Evolutionary conservation across 2,329 filamentous ascomycete genomes (phyloP).

Genomic region (Paecilomyces niveus): DNA sequence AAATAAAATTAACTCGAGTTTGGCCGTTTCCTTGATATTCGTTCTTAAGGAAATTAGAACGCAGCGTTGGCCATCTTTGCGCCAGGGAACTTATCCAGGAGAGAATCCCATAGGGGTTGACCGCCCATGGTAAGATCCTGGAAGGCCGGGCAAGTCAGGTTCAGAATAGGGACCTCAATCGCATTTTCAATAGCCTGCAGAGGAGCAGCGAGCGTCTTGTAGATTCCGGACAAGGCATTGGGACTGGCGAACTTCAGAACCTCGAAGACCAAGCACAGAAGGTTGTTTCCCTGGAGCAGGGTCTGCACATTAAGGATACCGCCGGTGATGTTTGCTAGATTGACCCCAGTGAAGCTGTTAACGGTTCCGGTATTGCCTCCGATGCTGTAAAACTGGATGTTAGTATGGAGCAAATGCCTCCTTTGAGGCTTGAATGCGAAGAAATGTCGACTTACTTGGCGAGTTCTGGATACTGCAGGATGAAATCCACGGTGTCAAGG

Average conservation of each 20-base stretch:
- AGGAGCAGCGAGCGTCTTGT: slow-evolving; percentile 19
- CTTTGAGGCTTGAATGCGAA: background rate
- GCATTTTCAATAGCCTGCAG: slow-evolving; percentile 22
- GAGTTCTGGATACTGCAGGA: slow-evolving; percentile 36
- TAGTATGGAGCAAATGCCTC: background rate
- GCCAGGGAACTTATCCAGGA: slow-evolving; percentile 22
- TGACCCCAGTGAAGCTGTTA: slow-evolving; percentile 45
- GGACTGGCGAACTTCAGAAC: slow-evolving; percentile 26
- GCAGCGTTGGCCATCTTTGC: slow-evolving; percentile 8
- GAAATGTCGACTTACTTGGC: slow-evolving; percentile 15
- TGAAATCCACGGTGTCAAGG: slow-evolving; percentile 32
- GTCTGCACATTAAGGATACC: slow-evolving; percentile 30
- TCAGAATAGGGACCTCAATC: slow-evolving; percentile 19
- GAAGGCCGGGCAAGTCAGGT: slow-evolving; percentile 25
- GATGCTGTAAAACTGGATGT: slow-evolving; percentile 24
- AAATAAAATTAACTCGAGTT: background rate
- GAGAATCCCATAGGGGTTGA: slow-evolving; percentile 21
- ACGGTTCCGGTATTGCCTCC: slow-evolving; percentile 48
- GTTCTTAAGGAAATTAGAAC: background rate
- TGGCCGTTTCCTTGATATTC: background rate
- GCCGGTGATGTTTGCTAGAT: slow-evolving; percentile 36
- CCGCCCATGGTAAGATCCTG: slow-evolving; percentile 23
- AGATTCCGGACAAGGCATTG: slow-evolving; percentile 22
- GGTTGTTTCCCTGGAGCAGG: slow-evolving; percentile 33
- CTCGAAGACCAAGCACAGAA: slow-evolving; percentile 33